A percentile compares a stretch with the other conserved stretches of the same genome.
These are phyloP conservation scores for Cordyceps farinosa DNA, from an alignment of 2,329 filamentous ascomycete genomes.

Conservation along the genomic window DNA sequence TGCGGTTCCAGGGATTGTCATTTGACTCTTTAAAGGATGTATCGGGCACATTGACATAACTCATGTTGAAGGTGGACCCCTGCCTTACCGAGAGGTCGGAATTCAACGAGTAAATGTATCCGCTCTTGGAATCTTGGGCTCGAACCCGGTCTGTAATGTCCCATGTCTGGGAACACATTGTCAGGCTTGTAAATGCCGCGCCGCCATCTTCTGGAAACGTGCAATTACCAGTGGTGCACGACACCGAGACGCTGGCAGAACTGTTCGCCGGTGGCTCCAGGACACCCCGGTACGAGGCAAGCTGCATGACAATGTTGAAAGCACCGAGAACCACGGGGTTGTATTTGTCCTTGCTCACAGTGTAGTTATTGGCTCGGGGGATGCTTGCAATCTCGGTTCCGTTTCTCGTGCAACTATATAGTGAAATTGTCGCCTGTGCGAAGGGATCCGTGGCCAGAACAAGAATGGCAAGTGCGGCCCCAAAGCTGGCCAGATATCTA, in stretches of 20 bases:
- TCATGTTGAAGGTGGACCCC: not conserved
- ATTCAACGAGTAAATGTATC: not conserved
- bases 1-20: not conserved
- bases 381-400: not conserved
- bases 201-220: slow-evolving; percentile 2
- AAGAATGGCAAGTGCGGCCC: not conserved
- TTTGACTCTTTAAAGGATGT: not conserved
- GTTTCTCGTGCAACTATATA: not conserved
- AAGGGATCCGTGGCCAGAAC: slow-evolving; percentile 1
- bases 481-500: slow-evolving; percentile 13
- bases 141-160: slow-evolving; percentile 2
- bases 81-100: not conserved
- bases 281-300: slow-evolving; percentile 2
- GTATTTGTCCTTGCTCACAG: not conserved
- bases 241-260: not conserved
- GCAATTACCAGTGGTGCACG: slow-evolving; percentile 8
- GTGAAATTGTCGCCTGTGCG: slow-evolving; percentile 10
- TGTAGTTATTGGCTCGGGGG: slow-evolving; percentile 4
- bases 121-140: no score
- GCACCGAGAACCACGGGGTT: not conserved
- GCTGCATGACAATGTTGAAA: not conserved
- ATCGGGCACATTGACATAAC: not conserved
- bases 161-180: slow-evolving; percentile 9
- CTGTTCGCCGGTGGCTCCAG: not conserved
- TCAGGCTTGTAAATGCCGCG: not conserved